Evolutionary conservation across 2,329 filamentous ascomycete species (phyloP), one percentile per base, ranked within the genome.

Genomic region (Botrytis galanthina): DNA sequence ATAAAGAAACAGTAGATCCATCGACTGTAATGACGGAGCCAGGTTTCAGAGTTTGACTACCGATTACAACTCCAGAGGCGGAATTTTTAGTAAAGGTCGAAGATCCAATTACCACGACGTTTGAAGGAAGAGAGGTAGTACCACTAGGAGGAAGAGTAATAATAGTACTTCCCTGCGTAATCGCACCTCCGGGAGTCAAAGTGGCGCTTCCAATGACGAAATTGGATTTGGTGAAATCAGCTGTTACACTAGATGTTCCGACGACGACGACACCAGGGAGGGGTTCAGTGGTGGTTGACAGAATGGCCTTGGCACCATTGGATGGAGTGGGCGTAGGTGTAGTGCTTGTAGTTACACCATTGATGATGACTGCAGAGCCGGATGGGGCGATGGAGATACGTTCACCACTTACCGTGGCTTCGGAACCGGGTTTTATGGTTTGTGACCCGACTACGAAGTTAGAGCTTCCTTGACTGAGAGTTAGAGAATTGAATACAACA

Each of bases 371-470:
- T 5, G 74, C 76, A 18, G 71, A 70, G 44, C 76, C 76, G 9
- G 73, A 73, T 10, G 78, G 64, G 1, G 74, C 74, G 3, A 78
- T 16, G 32, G 77, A 78, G 35, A 79, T 76, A 20, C 74, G 70
- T 67, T 79, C 73, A 0, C 78, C 77, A 32, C 74, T 73, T 2
- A 77, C 68, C 2, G 78, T 79, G 54, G 78, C 73, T n/a, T 73
- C 75, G n/a, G 75, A 77, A 14, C 77, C 78, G 8, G 76, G 78
- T 4, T 61, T 54, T 12, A 79, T 73, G 7, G 78, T 79, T 70
- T 77, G 77, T 14, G 77, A 73, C 9, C 78, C 78, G 59, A 79
- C 64, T 1, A 78, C n/a, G 37, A 78, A 59, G 48, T 73, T 73
- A 2, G 77, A 78, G 6, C 72, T 74, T 18, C 75, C 74, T 60